phyloP scores from a whole-genome alignment of 2,329 filamentous ascomycete genomes.

The Grosmannia huntii region DNA sequence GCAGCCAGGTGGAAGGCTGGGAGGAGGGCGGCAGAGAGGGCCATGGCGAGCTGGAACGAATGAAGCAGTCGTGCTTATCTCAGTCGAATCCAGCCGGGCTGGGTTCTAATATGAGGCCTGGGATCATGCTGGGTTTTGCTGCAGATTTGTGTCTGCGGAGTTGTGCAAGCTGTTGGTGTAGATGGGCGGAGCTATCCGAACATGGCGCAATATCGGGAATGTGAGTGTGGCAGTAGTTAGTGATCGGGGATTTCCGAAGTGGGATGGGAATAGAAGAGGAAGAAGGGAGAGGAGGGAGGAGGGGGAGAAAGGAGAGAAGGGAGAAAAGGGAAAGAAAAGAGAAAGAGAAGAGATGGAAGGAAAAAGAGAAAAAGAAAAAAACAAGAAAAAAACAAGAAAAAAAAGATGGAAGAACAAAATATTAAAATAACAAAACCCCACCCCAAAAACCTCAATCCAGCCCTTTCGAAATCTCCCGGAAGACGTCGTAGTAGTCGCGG shows the following conservation, averaged over 20 bases:
- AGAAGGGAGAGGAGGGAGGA: no score
- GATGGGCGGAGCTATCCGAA: background rate
- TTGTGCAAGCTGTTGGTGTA: background rate
- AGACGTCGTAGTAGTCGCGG: constrained; percentile 3
- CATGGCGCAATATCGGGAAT: background rate
- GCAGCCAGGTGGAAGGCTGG: background rate
- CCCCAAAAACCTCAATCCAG: background rate
- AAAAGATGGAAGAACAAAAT: no score
- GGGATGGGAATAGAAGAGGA: background rate
- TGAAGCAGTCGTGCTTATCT: background rate
- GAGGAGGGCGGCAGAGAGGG: background rate
- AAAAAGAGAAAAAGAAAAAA: no score
- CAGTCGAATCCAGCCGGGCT: background rate
- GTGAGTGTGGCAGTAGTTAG: background rate
- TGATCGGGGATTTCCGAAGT: background rate
- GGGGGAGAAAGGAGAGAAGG: no score
- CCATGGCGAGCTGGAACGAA: background rate
- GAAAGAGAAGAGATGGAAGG: no score
- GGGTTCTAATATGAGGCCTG: background rate
- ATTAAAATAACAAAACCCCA: no score
- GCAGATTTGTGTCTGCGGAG: background rate
- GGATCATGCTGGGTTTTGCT: background rate
- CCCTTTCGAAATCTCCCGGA: background rate
- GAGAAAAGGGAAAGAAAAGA: no score
- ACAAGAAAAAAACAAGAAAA: no score